A percentile compares a stretch with the other conserved stretches of the same genome.
Conservation (phyloP, 2,329 filamentous ascomycete species). For the Colletotrichum incanum region DNA sequence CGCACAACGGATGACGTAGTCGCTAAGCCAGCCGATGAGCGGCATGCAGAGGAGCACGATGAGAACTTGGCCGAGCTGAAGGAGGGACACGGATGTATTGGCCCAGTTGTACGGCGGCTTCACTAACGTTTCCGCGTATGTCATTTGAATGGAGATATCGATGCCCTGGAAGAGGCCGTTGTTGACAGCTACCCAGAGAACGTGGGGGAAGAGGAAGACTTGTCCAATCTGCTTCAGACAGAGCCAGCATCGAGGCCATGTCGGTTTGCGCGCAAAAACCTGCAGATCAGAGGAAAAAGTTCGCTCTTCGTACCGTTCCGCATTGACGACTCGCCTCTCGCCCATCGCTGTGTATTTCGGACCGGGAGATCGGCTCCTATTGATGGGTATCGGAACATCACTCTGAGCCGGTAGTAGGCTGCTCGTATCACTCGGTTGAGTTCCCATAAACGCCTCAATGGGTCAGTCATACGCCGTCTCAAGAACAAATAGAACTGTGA, state of each 20-base stretch:
- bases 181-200: slow-evolving; percentile 39
- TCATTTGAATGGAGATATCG: slow-evolving; percentile 39
- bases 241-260: slow-evolving; percentile 16
- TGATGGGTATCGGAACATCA: not conserved
- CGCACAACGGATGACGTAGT: slow-evolving; percentile 42
- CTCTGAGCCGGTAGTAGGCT: slow-evolving; percentile 11
- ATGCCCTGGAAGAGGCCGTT: slow-evolving; percentile 41
- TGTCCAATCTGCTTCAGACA: slow-evolving; percentile 37
- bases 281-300: slow-evolving; percentile 27
- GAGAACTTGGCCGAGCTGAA: slow-evolving; percentile 33
- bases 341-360: slow-evolving; percentile 10
- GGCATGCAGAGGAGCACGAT: slow-evolving; percentile 33
- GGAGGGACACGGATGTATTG: slow-evolving; percentile 38
- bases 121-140: slow-evolving; percentile 35
- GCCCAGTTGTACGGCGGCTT: slow-evolving; percentile 40
- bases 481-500: slow-evolving; percentile 37
- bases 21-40: slow-evolving; percentile 38
- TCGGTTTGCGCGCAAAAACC: slow-evolving; percentile 26
- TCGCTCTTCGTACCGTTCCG: slow-evolving; percentile 3
- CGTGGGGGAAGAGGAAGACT: slow-evolving; percentile 40
- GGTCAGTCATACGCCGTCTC: slow-evolving; percentile 38
- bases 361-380: slow-evolving; percentile 3
- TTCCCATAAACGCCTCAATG: slow-evolving; percentile 31
- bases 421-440: slow-evolving; percentile 16
- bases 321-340: not conserved